Evolutionary conservation across 2,329 filamentous ascomycete genomes (phyloP), one percentile per base, ranked within the genome.

Genomic region (Monilinia vaccinii-corymbosi): DNA sequence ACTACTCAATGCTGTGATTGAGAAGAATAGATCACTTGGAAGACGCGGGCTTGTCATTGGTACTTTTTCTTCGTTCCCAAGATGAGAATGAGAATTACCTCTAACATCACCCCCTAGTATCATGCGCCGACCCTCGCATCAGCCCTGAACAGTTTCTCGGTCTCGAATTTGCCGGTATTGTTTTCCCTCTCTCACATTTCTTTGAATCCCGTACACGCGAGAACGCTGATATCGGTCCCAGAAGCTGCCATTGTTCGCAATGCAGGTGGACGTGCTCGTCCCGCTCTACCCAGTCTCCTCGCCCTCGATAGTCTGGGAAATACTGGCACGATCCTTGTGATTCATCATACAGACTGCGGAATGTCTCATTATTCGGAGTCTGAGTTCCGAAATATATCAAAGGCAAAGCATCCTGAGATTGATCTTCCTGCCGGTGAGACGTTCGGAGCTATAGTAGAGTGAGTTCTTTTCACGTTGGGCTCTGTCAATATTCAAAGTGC

Each of bases 291-390:
- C 3, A 52, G 51, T 8, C 34, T 66, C 2, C 31, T 62, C 5
- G 36, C 52, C 18, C 52, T 64, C 0, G 58, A 65, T 2, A 49
- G 53, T 5, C 23, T 66, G 3, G 61, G 42, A 8, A 36, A 25
- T 23, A 34, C 55, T 1, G 58, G 56, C 1, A 62, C 61, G 2
- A 59, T 66, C 0, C 40, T 63, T 32, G 58, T 66, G 4, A 58
- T 64, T 28, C 63, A 66, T 45, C 63, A 65, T 32, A 63, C 52
- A 16, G 60, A 63, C 44, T 64, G 64, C 38, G 63, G 58, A 10
- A 63, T 62, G 60, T 63, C 21, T 14, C 56, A 62, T 36, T 55
- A 31, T 2, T 55, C 47, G 21, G 61, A 64, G 25, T 44, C 52
- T 16, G 47, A 28, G 5, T 63, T 66, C 11, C 46, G 47, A 1